phyloP scores from a whole-genome alignment of 305 asterid genomes.

The Withania somnifera region DNA sequence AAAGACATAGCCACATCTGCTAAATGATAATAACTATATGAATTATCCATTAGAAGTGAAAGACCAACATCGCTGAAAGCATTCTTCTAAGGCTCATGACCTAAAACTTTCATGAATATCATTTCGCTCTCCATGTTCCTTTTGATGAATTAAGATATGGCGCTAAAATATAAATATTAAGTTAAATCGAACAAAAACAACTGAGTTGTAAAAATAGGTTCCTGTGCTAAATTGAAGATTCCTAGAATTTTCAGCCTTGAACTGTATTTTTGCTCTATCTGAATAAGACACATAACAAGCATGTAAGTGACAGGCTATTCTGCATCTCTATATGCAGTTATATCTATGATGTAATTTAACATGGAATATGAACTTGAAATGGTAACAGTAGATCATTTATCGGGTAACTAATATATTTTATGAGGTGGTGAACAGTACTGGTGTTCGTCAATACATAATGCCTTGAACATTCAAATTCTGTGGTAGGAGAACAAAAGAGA shows the following conservation, averaged over 20 bases:
- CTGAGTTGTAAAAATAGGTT: not conserved
- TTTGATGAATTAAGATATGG: not conserved
- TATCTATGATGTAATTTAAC: not conserved
- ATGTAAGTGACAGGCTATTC: not conserved
- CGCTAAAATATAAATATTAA: not conserved
- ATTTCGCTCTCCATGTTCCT: not conserved
- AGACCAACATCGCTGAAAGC: not conserved
- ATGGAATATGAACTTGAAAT: not conserved
- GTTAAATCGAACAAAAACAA: not conserved
- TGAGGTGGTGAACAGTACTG: not conserved
- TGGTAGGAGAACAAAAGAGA: conserved; percentile 44
- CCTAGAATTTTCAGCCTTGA: not conserved
- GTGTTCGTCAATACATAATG: not conserved
- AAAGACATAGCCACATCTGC: not conserved
- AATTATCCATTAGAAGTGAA: not conserved
- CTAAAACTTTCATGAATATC: not conserved
- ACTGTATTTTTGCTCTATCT: not conserved
- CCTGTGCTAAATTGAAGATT: not conserved
- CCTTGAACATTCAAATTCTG: conserved; percentile 14
- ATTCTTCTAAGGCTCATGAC: not conserved
- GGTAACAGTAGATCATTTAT: not conserved
- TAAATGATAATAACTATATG: not conserved
- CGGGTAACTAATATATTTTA: not conserved
- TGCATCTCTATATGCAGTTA: not conserved
- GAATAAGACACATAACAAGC: not conserved